Conservation (phyloP, 2,329 filamentous ascomycete species). For the Capronia coronata region DNA sequence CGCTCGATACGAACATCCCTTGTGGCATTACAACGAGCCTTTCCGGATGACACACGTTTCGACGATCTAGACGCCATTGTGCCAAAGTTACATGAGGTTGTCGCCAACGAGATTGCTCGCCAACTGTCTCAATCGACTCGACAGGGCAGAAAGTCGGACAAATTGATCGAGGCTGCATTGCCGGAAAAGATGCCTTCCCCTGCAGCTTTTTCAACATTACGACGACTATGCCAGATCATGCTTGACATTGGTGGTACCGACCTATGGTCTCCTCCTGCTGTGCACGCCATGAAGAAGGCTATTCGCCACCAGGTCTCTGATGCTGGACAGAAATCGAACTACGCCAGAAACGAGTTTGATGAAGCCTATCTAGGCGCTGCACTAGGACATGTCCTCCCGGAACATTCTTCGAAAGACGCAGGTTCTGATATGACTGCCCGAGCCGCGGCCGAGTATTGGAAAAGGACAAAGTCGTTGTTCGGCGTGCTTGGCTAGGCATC, state of each 20-base stretch:
- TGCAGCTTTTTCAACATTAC: conserved; percentile 19
- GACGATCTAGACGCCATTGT: conserved; percentile 7
- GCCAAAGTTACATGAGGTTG: conserved; percentile 10
- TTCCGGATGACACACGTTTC: conserved; percentile 11
- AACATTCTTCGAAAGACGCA: background rate
- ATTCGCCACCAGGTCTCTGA: conserved; percentile 13
- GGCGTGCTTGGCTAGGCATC: conserved; percentile 14
- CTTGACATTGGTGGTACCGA: conserved; percentile 24
- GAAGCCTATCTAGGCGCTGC: conserved; percentile 20
- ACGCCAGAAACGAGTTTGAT: conserved; percentile 23
- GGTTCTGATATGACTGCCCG: background rate
- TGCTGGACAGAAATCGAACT: conserved; percentile 4
- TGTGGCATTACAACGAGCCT: conserved; percentile 12
- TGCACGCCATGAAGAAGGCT: conserved; percentile 15
- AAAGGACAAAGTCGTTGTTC: conserved; percentile 25
- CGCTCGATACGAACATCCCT: conserved; percentile 19
- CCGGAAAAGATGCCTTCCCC: conserved; percentile 26
- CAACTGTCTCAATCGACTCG: conserved; percentile 9
- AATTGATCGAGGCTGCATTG: conserved; percentile 2
- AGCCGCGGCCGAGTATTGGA: conserved; percentile 24
- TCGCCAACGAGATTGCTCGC: conserved; percentile 17
- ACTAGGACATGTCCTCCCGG: conserved; percentile 3
- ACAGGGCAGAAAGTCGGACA: background rate
- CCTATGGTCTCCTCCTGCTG: conserved; percentile 23
- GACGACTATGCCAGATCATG: conserved; percentile 24